Evolutionary conservation across 148 eudicot genomes (phyloP), one percentile per base, ranked within the genome.

Genomic region (Vaccinium darrowii): DNA sequence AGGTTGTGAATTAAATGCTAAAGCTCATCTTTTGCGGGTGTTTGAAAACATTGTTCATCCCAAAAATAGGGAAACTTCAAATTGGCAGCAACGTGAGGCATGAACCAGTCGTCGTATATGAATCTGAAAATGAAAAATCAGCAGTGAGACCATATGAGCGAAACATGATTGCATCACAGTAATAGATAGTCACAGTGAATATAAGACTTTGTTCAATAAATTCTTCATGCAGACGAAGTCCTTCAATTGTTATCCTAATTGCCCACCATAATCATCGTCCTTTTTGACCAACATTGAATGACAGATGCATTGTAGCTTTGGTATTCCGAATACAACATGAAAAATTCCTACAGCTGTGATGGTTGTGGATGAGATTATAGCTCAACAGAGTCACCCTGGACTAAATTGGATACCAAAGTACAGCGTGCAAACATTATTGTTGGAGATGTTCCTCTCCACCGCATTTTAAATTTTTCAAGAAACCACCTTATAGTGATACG

Each of bases 71-170:
- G 98, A 78, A 83, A 96, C 90, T 89, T 92, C 88, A 93, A 78
- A 76, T 86, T 90, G 52, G 98, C 95, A 76, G 98, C 98, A 36
- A 92, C 90, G 86, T 96, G 98, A 60, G 98, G 98, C 97, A 94
- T 90, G 69, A 69, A 62, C 98, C 98, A 96, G 78, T 92, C 98
- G 33, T 91, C 91, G 77, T 96, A 96, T 84, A 89, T 86, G 89
- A 96, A 96, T 90, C 98, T 95, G 91, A 54, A 85, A 88, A 83
- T 27, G 27, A 57, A 36, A 62, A 65, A n/a, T 43, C 33, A 67
- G 8, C 49, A 56, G 53, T 15, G 8, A 30, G 82, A 80, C 18
- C 19, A 16, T 52, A 2, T 3, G 8, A 71, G 84, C 9, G 1
- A 15, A 53, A 25, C 72, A 52, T 18, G 21, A 71, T 18, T 16